Evolutionary conservation across 192 early-diverging fungal species (phyloP).

Genomic region (Coemansia sp.): DNA sequence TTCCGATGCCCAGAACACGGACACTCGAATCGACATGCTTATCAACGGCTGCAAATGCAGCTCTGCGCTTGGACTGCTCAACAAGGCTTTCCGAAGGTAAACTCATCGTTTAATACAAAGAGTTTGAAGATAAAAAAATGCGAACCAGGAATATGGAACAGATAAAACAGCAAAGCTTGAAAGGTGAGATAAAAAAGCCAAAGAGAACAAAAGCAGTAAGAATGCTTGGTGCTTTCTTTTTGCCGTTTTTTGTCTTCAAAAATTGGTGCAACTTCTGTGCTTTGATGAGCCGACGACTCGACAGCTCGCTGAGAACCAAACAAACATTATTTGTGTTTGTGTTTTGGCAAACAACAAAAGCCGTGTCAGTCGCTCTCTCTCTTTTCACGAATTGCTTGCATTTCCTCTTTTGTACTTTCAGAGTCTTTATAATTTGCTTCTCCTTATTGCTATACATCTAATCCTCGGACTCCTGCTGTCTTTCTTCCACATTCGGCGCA

Average conservation of each 20-base stretch:
- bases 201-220: too few relatives aligned
- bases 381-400: neutral
- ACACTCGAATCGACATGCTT: slow-evolving; percentile 71
- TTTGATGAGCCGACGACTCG: neutral
- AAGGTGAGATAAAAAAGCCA: neutral
- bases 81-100: slow-evolving; percentile 29
- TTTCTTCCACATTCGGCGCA: neutral
- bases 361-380: neutral
- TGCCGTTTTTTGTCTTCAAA: neutral
- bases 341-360: neutral
- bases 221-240: neutral
- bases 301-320: neutral
- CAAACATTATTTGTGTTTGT: neutral
- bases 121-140: neutral
- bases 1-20: slow-evolving; percentile 84
- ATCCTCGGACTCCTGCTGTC: neutral
- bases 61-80: slow-evolving; percentile 78
- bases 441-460: neutral
- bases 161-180: slow-evolving; percentile 1
- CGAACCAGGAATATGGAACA: neutral
- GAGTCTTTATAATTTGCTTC: neutral
- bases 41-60: slow-evolving; percentile 89
- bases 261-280: neutral
- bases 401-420: neutral
- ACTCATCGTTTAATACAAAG: slow-evolving; percentile 12